A percentile compares a stretch with the other conserved stretches of the same genome.
Conservation (phyloP, 1,139 yeast species). For the Yamadazyma diospyri region DNA sequence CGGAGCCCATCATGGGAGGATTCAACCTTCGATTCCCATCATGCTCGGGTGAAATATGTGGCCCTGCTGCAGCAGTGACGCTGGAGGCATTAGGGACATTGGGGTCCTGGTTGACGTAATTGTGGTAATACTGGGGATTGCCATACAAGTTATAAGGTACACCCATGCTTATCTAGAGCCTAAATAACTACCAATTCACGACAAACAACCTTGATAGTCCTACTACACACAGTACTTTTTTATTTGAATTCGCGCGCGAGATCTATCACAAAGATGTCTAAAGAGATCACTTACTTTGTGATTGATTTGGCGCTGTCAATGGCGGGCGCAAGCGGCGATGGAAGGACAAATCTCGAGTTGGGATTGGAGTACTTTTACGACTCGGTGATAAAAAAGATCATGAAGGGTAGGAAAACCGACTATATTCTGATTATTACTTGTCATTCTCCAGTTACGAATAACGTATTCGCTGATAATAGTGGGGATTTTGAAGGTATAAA, state of each 20-base stretch:
- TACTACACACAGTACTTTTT: no score
- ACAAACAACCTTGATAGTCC: no score
- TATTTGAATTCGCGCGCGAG: no score
- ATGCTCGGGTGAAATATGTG: no score
- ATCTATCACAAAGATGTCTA: conserved; percentile 36
- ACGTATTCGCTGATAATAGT: conserved; percentile 16
- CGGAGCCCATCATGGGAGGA: conserved; percentile 6
- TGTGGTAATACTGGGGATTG: conserved; percentile 8
- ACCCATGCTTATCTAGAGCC: conserved; percentile 4
- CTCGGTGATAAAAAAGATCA: conserved; percentile 38
- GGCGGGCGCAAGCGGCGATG: conserved; percentile 15
- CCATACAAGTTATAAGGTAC: conserved; percentile 13
- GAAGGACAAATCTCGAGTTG: conserved; percentile 28
- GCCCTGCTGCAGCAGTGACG: no score
- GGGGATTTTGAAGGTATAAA: conserved; percentile 26
- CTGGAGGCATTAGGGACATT: no score
- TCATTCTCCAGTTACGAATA: conserved; percentile 28
- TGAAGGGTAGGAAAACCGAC: conserved; percentile 57
- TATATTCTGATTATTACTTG: conserved; percentile 44
- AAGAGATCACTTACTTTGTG: conserved; percentile 51
- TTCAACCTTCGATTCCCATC: conserved; percentile 6
- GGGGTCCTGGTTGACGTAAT: background rate
- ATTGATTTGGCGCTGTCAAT: conserved; percentile 46
- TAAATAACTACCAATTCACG: background rate
- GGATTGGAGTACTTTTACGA: conserved; percentile 42